Evolutionary conservation across 129 eudicot genomes (phyloP).

Genomic region (Solidago caesia): DNA sequence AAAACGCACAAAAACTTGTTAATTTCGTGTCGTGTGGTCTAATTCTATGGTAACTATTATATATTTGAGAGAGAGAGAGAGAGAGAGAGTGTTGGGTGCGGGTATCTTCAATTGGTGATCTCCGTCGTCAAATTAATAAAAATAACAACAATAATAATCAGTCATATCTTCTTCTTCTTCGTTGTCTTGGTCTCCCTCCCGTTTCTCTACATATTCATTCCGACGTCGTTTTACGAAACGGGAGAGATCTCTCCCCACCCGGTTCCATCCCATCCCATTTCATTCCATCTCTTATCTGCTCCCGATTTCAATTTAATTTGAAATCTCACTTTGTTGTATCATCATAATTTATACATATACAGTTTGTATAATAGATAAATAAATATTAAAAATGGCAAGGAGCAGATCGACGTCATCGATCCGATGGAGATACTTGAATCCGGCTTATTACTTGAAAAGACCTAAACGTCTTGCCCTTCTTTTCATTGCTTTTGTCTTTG

Average conservation of each 20-base stretch:
- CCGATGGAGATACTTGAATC: constrained; percentile 75
- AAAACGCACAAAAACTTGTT: no score
- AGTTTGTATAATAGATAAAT: not conserved
- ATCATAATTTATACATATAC: not conserved
- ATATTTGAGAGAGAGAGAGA: no score
- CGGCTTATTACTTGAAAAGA: constrained; percentile 86
- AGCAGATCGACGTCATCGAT: constrained; percentile 62
- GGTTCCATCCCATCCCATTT: not conserved
- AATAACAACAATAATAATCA: not conserved
- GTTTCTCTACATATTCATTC: constrained; percentile 30
- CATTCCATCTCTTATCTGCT: not conserved
- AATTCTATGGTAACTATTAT: no score
- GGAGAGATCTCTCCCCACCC: constrained; percentile 27
- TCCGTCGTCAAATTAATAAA: constrained; percentile 21
- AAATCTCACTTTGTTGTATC: constrained; percentile 30
- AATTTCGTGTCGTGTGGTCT: no score
- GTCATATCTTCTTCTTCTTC: not conserved
- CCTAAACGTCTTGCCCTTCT: constrained; percentile 86
- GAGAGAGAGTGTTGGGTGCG: no score
- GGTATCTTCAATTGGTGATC: not conserved
- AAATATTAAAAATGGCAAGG: constrained; percentile 56
- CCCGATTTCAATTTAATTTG: constrained; percentile 17
- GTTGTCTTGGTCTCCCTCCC: constrained; percentile 23
- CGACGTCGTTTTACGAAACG: constrained; percentile 21
- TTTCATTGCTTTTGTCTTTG: constrained; percentile 58